Evolutionary conservation across 768 basidiomycete genomes (phyloP).

Genomic region (Ramaria rubella): DNA sequence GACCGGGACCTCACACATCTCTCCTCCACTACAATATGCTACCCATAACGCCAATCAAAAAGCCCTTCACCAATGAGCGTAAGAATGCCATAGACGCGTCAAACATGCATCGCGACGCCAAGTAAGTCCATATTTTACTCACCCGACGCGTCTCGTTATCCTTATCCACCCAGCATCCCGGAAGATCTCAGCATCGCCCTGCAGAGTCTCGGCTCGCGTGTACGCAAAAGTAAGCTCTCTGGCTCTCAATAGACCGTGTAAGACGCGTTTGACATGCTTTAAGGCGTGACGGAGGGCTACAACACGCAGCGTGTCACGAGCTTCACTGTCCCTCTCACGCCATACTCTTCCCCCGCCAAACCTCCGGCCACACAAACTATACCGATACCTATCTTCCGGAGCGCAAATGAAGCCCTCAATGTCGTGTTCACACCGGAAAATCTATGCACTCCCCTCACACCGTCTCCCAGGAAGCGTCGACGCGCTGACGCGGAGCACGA

Average conservation of each 20-base stretch:
- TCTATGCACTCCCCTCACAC: neutral
- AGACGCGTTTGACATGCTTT: neutral
- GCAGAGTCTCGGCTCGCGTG: constrained; percentile 10
- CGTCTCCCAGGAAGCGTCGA: neutral
- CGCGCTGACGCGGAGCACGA: neutral
- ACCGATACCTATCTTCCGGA: neutral
- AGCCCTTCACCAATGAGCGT: neutral
- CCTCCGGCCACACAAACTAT: neutral
- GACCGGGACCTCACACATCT: neutral
- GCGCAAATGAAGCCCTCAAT: neutral
- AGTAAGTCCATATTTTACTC: neutral
- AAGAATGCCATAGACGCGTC: neutral
- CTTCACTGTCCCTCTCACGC: constrained; percentile 2
- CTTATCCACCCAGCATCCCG: neutral
- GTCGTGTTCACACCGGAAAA: neutral
- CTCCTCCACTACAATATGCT: neutral
- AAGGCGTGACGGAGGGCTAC: constrained; percentile 12
- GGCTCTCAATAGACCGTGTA: neutral
- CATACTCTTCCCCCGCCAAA: neutral
- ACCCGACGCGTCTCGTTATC: neutral
- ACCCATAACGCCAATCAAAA: neutral
- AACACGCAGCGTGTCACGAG: neutral
- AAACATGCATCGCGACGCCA: neutral
- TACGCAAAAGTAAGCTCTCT: constrained; percentile 9
- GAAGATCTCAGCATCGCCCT: constrained; percentile 8